Conservation (phyloP, 352 stramenopile species). For the Globisporangium iwayamae region DNA sequence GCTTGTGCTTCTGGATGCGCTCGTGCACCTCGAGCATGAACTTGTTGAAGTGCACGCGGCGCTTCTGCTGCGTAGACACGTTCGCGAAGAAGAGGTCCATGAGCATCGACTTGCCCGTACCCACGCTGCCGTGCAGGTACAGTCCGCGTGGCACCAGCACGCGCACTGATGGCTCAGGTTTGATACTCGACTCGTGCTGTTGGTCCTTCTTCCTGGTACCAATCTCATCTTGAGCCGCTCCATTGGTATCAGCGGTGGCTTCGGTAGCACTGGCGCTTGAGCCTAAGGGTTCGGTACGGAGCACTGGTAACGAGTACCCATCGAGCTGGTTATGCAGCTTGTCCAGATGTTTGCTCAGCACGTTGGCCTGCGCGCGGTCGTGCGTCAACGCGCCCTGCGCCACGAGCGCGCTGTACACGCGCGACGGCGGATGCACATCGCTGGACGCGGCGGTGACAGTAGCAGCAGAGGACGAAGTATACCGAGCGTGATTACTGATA, state of each 20-base stretch:
- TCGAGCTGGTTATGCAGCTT: slow-evolving; percentile 53
- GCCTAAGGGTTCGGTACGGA: neutral
- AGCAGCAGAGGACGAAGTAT: no score
- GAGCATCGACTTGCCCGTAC: slow-evolving; percentile 96
- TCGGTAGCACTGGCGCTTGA: no score
- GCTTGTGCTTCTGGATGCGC: slow-evolving; percentile 89
- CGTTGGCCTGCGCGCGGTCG: slow-evolving; percentile 28
- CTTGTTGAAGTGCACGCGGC: slow-evolving; percentile 95
- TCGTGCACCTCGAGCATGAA: slow-evolving; percentile 97
- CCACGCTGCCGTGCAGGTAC: slow-evolving; percentile 94
- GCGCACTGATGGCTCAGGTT: neutral
- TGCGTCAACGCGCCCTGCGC: slow-evolving; percentile 21
- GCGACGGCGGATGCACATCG: slow-evolving; percentile 21
- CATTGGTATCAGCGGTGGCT: neutral
- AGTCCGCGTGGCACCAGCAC: slow-evolving; percentile 82
- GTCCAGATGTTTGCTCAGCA: slow-evolving; percentile 46
- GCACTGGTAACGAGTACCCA: slow-evolving; percentile 46
- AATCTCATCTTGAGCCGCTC: neutral
- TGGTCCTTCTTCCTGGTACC: neutral
- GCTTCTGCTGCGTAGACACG: slow-evolving; percentile 62
- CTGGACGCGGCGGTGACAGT: neutral
- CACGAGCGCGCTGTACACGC: slow-evolving; percentile 28
- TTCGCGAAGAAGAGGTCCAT: slow-evolving; percentile 94
- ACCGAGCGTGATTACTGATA: neutral
- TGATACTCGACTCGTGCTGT: neutral